A percentile compares a stretch with the other conserved stretches of the same genome.
Conservation (phyloP, 331 rosid genomes). For the Stylosanthes scabra region DNA sequence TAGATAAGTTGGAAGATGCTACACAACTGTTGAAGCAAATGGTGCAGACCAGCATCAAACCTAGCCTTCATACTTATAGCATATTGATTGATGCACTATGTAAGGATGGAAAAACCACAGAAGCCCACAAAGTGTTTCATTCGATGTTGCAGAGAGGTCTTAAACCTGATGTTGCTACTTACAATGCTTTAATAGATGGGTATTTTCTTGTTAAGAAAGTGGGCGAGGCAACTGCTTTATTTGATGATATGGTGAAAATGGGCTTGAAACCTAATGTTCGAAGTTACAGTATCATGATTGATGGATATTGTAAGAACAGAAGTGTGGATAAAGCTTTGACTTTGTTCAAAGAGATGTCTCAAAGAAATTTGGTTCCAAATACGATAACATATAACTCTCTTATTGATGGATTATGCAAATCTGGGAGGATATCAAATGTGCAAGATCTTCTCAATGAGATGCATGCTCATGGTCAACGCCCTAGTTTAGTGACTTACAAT, state of each 20-base stretch:
- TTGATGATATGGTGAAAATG: background rate
- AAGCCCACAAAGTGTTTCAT: background rate
- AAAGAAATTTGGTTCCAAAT: background rate
- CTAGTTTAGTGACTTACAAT: background rate
- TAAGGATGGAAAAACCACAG: background rate
- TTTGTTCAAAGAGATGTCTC: background rate
- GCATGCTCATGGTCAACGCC: background rate
- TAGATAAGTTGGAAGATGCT: background rate
- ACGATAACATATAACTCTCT: background rate
- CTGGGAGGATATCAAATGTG: background rate
- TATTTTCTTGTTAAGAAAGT: background rate
- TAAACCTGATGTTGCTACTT: background rate
- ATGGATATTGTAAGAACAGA: background rate
- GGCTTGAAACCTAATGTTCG: too few relatives aligned
- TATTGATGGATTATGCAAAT: conserved; percentile 12
- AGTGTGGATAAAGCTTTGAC: background rate
- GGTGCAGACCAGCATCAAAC: background rate
- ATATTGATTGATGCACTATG: background rate
- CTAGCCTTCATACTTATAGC: background rate
- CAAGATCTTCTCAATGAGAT: conserved; percentile 1
- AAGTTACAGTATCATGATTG: background rate
- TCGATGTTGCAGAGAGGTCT: conserved; percentile 1
- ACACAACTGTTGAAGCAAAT: background rate
- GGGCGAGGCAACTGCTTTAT: background rate
- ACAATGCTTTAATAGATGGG: conserved; percentile 1